Evolutionary conservation across 768 basidiomycete genomes (phyloP), one percentile per base, ranked within the genome.

Genomic region (Steccherinum ochraceum): DNA sequence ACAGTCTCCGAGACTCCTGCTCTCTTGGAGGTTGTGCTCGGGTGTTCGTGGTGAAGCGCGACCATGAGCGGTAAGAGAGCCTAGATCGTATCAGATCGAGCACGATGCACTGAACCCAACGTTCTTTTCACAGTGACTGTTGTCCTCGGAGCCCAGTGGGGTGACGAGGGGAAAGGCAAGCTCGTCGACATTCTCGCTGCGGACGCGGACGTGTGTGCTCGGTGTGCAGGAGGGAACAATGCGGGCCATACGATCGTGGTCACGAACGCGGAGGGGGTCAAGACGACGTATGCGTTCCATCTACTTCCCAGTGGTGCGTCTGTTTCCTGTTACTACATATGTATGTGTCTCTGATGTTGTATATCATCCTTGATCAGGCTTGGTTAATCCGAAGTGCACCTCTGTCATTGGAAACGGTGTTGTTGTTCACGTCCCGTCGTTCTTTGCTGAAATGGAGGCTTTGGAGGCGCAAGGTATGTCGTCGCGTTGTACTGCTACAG

Each of bases 241-340:
- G 96, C 96, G 20, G 96, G 96, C 2, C 96, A 99, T 71, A 98
- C 96, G 20, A 97, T 99, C 67, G 86, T 99, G 56, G 90, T 83
- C 4, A 84, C 86, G 4, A 67, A 80, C 21, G 77, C 83, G 43
- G 80, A 89, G 53, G 78, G 79, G 42, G 73, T 80, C 52, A 81
- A 83, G 69, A 93, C 79, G 58, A 93, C 84, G 1, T 97, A 89
- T 69, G 93, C 93, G 35, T 99, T 99, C 69, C 96, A 98, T 73
- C 73, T 98, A 13, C 74, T 98, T 24, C 96, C 96, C 0, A 89
- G 88, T 60, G 96, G 95, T 93, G 56, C 51, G 83, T 64, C 7
- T 42, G 27, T 24, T 26, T 43, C 23, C 35, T 39, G n/a, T n/a
- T n/a, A n/a, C n/a, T n/a, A n/a, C 35, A 11, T 20, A 12, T 44